Base-by-base conservation (phyloP, 1,284 basidiomycete genomes). In the Sporisorium sorghi region DNA sequence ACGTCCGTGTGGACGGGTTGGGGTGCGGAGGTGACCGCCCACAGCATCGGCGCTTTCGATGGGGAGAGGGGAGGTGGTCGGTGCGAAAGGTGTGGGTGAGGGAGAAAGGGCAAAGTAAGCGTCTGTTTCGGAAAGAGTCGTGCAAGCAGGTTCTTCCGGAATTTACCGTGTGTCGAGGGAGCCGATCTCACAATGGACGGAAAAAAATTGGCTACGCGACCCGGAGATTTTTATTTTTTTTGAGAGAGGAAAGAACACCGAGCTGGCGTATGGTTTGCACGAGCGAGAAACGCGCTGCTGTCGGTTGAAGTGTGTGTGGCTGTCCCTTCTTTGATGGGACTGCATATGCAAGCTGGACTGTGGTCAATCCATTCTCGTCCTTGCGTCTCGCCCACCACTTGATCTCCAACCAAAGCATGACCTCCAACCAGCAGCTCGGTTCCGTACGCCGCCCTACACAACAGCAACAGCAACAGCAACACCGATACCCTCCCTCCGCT, bases 1-100 rank as follows among this genome's bases (percentile, higher is more conserved):
- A 61, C 21, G 26, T 78, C 73, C 23, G 66, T n/a, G 28, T 71
- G 75, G 15, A 58, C 74, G 14, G 76, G 76, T 37, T 58, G 44
- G 2, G 62, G 66, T 1, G 52, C 43, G 17, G 14, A 48, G 35
- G 68, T 73, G 53, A 68, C 70, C 35, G 49, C 40, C 60, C 60
- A 69, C n/a, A 59, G 32, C 67, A 69, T 63, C 21, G 37, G 6
- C 21, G 23, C 5, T 11, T 30, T 4, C 17, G 19, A 8, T 17
- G 32, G 24, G 19, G 28, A 14, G 33, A 23, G n/a, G 48, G 12
- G n/a, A n/a, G n/a, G n/a, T n/a, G n/a, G n/a, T n/a, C n/a, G n/a
- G n/a, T n/a, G n/a, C n/a, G n/a, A n/a, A n/a, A n/a, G n/a, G n/a
- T 11, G 32, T 23, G 8, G 33, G 32, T 6, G 50, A 19, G 23